Evolutionary conservation across 768 basidiomycete species (phyloP).

Genomic region (Tricholoma sp.): DNA sequence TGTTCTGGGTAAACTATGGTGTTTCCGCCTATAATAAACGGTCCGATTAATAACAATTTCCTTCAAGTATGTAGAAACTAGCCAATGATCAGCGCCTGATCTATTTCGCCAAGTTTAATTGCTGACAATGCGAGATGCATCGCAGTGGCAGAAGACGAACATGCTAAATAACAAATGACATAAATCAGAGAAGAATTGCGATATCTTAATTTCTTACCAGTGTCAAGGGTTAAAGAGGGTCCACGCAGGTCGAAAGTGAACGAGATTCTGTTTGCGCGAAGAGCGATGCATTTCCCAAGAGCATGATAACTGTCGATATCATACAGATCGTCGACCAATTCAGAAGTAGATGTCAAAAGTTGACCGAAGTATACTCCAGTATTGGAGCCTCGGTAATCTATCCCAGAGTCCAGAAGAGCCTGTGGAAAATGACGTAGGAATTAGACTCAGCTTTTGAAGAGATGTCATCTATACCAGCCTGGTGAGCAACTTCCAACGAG

Average conservation of each 20-base stretch:
- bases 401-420: not conserved
- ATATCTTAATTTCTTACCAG: conserved; percentile 2
- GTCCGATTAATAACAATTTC: not conserved
- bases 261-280: not conserved
- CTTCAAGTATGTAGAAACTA: not conserved
- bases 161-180: not conserved
- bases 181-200: not conserved
- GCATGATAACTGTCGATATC: conserved; percentile 4
- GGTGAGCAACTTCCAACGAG: conserved; percentile 1
- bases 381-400: not conserved
- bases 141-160: conserved; percentile 1
- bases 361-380: conserved; percentile 2
- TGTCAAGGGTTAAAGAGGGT: not conserved
- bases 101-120: not conserved
- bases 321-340: conserved; percentile 6
- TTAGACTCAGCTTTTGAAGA: not conserved
- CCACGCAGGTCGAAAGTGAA: conserved; percentile 1
- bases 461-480: not conserved
- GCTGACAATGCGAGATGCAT: not conserved
- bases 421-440: not conserved
- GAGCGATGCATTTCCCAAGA: conserved; percentile 5
- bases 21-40: conserved; percentile 5
- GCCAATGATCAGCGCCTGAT: not conserved
- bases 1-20: conserved; percentile 3
- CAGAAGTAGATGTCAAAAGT: conserved; percentile 5